Base-by-base conservation (phyloP, 148 eudicot species). In the Rheum nobile region DNA sequence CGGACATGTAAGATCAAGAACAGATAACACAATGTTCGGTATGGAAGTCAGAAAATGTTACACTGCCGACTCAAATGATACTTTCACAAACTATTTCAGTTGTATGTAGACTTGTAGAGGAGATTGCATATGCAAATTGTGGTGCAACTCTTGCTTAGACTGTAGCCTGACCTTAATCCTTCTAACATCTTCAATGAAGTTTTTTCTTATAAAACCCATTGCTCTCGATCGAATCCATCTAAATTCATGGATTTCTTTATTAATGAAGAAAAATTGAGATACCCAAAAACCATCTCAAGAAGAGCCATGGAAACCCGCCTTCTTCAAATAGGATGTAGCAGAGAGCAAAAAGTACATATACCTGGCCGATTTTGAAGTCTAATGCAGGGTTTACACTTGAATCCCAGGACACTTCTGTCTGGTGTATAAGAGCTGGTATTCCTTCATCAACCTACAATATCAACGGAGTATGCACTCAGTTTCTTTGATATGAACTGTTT, bases 401-500 rank as follows among this genome's bases (percentile, higher is more conserved):
- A 81, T 91, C 97, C 99, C 99, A 95, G 2, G 99, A 88, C 39
- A 95, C 91, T 86, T 95, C 99, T 67, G 94, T 75, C 81, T 87
- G 94, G 81, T 95, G 97, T 80, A 95, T 90, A 39, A 95, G 79
- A 67, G 97, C 97, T 69, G 92, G 86, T 79, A 95, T 92, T 71
- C 94, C 97, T 86, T 90, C 99, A 83, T 90, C 99, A 83, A 95
- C 94, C 99, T 95, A 82, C 71, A 81, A 67, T 52, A 79, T 44
- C 21, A 55, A 21, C 28, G 12, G 12, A 70, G 48, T 38, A 70
- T 17, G 35, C 42, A 28, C 29, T 41, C 70, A 65, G 43, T 5
- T 6, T 31, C 8, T 14, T 31, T 63, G 22, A 63, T 31, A 63
- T 63, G 39, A 48, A 10, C 67, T 28, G 4, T 57, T 57, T 57